Evolutionary conservation across 2,329 filamentous ascomycete species (phyloP), one percentile per base, ranked within the genome.

Genomic region (Sporothrix mexicana): DNA sequence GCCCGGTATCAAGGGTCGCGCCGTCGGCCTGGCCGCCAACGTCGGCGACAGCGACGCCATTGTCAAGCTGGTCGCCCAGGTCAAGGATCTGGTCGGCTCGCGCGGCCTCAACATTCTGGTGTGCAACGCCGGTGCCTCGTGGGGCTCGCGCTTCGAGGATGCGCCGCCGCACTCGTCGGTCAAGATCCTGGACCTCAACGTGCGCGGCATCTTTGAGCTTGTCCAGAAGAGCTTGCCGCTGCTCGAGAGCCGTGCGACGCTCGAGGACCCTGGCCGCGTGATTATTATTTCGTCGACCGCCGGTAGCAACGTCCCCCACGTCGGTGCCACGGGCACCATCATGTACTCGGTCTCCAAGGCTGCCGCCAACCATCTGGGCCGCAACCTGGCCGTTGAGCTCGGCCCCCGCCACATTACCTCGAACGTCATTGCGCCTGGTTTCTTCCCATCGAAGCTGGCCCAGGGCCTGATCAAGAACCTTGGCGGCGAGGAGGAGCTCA

Each of bases 321-420:
- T 89, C 0, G 90, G 90, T 17, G 81, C 86, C 5, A 85, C 90
- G 72, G 89, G 87, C 2, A 90, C 90, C 0, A 91, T 88, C 76
- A 88, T 88, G 75, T 93, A 93, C 81, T 87, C 87, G 0, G 88
- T 88, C 1, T 91, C 88, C 59, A 93, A 93, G 80, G 91, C 91
- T 0, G 91, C 91, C 0, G 91, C 79, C 13, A 78, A 81, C 73
- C 90, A 93, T 78, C 82, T 93, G 12, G 79, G 76, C 3, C 62
- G 86, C 84, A 70, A 94, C 77, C 82, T 94, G 9, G 91, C 92
- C 1, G 85, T 93, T 41, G 91, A 93, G 77, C 83, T 93, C 1
- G 91, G 89, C 0, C 90, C 90, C 0, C 82, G 87, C 13, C 84
- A 89, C 76, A 90, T 93, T 76, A 84, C 92, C 2, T 86, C 87